These are phyloP conservation scores for Cetradonia linearis DNA, from an alignment of 495 filamentous ascomycete genomes.

Conservation along the genomic window DNA sequence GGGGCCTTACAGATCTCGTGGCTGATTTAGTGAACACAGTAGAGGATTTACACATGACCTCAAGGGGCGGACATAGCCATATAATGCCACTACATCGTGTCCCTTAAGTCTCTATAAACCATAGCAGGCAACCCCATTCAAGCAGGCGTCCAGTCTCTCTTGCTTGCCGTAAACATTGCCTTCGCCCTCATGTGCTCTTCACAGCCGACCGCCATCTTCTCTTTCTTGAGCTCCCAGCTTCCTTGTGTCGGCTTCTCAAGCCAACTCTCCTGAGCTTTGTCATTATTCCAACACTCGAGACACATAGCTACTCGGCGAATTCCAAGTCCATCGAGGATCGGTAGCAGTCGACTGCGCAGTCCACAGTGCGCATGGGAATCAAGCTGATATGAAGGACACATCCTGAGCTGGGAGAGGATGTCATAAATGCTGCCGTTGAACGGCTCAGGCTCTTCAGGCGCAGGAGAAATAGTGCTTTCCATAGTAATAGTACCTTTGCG, in stretches of 20 bases:
- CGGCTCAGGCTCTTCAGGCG: constrained; percentile 20
- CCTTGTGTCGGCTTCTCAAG: constrained; percentile 19
- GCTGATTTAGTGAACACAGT: background rate
- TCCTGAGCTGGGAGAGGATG: constrained; percentile 45
- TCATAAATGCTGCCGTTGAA: constrained; percentile 36
- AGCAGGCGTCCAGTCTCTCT: constrained; percentile 23
- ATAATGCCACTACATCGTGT: background rate
- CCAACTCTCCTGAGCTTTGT: constrained; percentile 22
- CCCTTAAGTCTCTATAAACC: background rate
- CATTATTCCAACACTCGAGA: constrained; percentile 21
- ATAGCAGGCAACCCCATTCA: background rate
- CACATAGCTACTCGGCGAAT: constrained; percentile 20
- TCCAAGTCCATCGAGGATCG: constrained; percentile 53
- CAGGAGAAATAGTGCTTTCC: constrained; percentile 27
- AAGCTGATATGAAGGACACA: constrained; percentile 69
- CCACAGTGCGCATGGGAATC: constrained; percentile 69
- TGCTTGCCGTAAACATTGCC: constrained; percentile 20
- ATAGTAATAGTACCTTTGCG: constrained; percentile 33
- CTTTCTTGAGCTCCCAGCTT: constrained; percentile 9
- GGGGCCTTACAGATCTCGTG: background rate
- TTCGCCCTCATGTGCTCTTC: constrained; percentile 14
- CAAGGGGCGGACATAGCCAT: background rate
- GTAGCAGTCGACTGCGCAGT: constrained; percentile 53
- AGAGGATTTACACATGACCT: background rate
- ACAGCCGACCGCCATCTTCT: constrained; percentile 2